Evolutionary conservation across 2,329 filamentous ascomycete species (phyloP).

Genomic region (Cyphellophora europaea): DNA sequence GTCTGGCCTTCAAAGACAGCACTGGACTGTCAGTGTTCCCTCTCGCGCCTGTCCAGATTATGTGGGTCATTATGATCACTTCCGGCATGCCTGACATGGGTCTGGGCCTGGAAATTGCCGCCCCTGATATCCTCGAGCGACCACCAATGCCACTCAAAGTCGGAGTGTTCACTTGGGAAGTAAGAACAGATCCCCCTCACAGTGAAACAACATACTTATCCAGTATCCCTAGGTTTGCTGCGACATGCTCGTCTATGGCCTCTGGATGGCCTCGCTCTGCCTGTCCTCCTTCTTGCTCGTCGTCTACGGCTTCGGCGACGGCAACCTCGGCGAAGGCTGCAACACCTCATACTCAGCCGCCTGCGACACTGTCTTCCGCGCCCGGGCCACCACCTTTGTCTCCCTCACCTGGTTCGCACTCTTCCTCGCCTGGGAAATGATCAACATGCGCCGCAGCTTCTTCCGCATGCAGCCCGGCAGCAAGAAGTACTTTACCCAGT

Average conservation of each 20-base stretch:
- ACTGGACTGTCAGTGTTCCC: constrained; percentile 71
- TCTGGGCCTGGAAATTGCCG: constrained; percentile 68
- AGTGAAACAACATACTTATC: too few species aligned
- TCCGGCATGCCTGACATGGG: constrained; percentile 83
- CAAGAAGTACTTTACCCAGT: constrained; percentile 54
- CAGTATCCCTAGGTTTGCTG: too few species aligned
- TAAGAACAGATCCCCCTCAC: too few species aligned
- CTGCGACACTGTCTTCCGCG: constrained; percentile 60
- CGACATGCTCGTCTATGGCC: constrained; percentile 71
- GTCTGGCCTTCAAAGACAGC: constrained; percentile 69
- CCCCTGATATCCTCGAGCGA: constrained; percentile 67
- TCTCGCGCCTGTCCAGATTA: constrained; percentile 72
- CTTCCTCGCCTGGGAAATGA: constrained; percentile 71
- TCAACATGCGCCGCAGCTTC: constrained; percentile 62
- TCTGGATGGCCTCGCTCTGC: constrained; percentile 65
- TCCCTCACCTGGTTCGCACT: constrained; percentile 68
- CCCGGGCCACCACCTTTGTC: constrained; percentile 63
- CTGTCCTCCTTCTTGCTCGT: constrained; percentile 55
- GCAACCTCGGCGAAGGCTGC: constrained; percentile 50
- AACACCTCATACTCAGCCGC: constrained; percentile 46
- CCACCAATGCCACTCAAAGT: constrained; percentile 51
- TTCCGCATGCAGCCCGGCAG: constrained; percentile 62
- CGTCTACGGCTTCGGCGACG: constrained; percentile 52
- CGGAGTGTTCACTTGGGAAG: constrained; percentile 69
- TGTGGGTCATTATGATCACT: constrained; percentile 93